phyloP scores from a whole-genome alignment of 176 grass and related monocot genomes.

The Neostapfia colusana region DNA sequence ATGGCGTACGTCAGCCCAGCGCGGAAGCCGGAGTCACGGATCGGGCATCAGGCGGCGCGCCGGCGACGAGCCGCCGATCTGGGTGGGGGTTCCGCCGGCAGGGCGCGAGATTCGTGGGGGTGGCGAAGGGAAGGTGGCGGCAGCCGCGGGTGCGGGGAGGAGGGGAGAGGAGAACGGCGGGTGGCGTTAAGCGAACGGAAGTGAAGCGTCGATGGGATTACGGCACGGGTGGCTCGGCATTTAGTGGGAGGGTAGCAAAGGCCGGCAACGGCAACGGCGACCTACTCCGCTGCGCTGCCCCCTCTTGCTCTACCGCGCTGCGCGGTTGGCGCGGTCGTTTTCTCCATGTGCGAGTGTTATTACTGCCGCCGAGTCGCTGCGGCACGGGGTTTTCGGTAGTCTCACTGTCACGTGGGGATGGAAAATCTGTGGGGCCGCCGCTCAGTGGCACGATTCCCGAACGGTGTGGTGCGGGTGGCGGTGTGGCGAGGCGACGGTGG shows the following conservation, averaged over 20 bases:
- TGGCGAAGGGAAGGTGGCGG: slow-evolving; percentile 14
- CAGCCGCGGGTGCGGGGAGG: neutral
- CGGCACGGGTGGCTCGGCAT: slow-evolving; percentile 40
- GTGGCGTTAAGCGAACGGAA: slow-evolving; percentile 26
- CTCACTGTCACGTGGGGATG: slow-evolving; percentile 19
- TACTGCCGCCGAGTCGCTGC: neutral
- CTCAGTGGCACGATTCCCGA: neutral
- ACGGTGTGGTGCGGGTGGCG: neutral
- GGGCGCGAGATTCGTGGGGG: slow-evolving; percentile 29
- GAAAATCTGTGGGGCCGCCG: accelerated
- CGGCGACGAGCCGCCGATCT: slow-evolving; percentile 49
- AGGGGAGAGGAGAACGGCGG: neutral
- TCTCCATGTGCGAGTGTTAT: neutral
- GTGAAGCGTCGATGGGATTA: slow-evolving; percentile 24
- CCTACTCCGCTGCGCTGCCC: slow-evolving; percentile 19
- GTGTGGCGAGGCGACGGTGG: slow-evolving; percentile 8
- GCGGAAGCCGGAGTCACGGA: slow-evolving; percentile 29
- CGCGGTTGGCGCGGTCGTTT: neutral
- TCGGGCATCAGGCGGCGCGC: slow-evolving; percentile 37
- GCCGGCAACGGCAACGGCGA: slow-evolving; percentile 35
- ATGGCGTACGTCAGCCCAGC: neutral
- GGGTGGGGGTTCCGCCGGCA: slow-evolving; percentile 20
- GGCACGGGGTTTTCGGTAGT: neutral
- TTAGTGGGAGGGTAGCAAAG: slow-evolving; percentile 19
- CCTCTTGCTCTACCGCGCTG: neutral